A percentile compares a stretch with the other conserved stretches of the same genome.
phyloP scores from a whole-genome alignment of 2,329 filamentous ascomycete species.

The Dactylellina cionopaga region DNA sequence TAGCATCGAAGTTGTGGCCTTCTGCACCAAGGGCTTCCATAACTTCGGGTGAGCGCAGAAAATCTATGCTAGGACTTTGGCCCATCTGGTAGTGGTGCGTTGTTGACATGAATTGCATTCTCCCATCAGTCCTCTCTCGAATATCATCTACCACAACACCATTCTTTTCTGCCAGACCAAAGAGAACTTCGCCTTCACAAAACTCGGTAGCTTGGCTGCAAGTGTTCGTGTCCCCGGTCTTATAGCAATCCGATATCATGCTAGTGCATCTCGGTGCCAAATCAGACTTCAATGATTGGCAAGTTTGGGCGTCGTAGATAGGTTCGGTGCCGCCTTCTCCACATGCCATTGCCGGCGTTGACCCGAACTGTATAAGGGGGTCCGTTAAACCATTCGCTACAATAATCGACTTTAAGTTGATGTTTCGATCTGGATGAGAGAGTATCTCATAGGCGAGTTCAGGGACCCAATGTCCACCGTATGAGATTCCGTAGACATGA shows the following conservation, averaged over 20 bases:
- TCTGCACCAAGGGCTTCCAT: background rate
- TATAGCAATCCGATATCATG: constrained; percentile 80
- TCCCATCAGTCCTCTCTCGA: background rate
- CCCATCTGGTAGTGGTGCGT: background rate
- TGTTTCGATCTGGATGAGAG: constrained; percentile 93
- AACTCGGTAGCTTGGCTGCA: background rate
- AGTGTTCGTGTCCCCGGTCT: background rate
- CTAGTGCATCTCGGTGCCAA: constrained; percentile 89
- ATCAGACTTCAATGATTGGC: constrained; percentile 84
- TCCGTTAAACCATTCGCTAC: constrained; percentile 98
- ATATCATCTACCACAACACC: background rate
- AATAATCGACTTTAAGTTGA: constrained; percentile 92
- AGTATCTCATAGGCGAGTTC: constrained; percentile 91
- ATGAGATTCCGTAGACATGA: constrained; percentile 96
- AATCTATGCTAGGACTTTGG: background rate
- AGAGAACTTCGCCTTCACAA: background rate
- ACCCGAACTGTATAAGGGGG: constrained; percentile 87
- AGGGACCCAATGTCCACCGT: constrained; percentile 93
- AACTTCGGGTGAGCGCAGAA: background rate
- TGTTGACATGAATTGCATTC: too few species aligned
- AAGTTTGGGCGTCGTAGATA: constrained; percentile 79
- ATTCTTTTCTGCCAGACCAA: background rate
- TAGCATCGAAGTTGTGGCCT: constrained; percentile 80
- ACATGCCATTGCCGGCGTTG: constrained; percentile 98
- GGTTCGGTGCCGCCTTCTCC: constrained; percentile 92